Conservation (phyloP, 2,329 filamentous ascomycete genomes). For the Claviceps pazoutovae region DNA sequence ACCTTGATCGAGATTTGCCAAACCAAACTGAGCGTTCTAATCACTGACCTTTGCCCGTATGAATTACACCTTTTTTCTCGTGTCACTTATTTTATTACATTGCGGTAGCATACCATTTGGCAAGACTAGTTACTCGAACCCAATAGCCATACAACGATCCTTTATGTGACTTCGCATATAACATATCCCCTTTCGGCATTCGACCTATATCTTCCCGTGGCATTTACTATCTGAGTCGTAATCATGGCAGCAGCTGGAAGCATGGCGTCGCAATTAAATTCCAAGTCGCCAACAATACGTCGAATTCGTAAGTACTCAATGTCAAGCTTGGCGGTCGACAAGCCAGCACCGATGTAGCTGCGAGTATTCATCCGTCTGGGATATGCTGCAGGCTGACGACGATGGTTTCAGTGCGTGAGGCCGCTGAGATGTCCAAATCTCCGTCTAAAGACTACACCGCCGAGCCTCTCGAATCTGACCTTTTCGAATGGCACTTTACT, state of each 20-base stretch:
- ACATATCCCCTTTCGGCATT: background rate
- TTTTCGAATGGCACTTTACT: conserved; percentile 99
- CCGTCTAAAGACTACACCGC: conserved; percentile 80
- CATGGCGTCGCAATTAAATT: conserved; percentile 39
- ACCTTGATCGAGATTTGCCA: background rate
- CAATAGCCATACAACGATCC: background rate
- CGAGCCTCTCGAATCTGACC: conserved; percentile 70
- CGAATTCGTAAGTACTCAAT: conserved; percentile 51
- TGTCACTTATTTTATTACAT: background rate
- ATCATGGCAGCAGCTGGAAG: conserved; percentile 3
- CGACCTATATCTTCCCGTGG: background rate
- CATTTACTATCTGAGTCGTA: background rate
- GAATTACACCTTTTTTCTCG: background rate
- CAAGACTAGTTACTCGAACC: background rate
- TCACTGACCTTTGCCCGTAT: background rate
- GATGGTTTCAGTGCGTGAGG: conserved; percentile 59
- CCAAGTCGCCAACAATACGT: conserved; percentile 71
- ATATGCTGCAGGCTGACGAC: background rate
- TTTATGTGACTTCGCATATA: background rate
- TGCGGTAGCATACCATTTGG: background rate
- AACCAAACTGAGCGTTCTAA: background rate
- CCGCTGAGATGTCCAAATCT: conserved; percentile 64
- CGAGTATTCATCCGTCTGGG: background rate
- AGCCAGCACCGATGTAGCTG: background rate
- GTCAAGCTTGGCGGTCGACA: background rate